phyloP scores from a whole-genome alignment of 2,329 filamentous ascomycete genomes.

The Tolypocladium ovalisporum region DNA sequence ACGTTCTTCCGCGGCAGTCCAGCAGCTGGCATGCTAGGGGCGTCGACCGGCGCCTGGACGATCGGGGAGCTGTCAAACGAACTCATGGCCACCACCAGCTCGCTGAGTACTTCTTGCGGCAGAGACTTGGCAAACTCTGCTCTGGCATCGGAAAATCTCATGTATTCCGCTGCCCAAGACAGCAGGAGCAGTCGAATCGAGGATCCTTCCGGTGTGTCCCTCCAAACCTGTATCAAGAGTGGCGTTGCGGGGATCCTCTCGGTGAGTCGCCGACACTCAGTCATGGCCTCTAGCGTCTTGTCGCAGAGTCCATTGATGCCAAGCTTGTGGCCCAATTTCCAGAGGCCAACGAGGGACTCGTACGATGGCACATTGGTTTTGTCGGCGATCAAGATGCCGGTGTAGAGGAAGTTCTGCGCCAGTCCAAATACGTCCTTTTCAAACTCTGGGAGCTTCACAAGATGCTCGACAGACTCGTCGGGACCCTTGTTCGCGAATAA shows the following conservation, averaged over 20 bases:
- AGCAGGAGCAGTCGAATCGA: slow-evolving; percentile 47
- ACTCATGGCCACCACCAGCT: slow-evolving; percentile 52
- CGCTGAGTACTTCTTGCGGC: slow-evolving; percentile 50
- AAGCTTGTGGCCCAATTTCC: slow-evolving; percentile 44
- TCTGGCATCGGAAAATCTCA: slow-evolving; percentile 43
- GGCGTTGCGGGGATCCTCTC: slow-evolving; percentile 46
- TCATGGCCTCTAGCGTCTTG: slow-evolving; percentile 45
- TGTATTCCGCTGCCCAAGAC: slow-evolving; percentile 53
- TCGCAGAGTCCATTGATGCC: slow-evolving; percentile 45
- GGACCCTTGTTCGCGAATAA: slow-evolving; percentile 27
- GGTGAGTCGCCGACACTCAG: slow-evolving; percentile 40
- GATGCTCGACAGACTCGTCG: slow-evolving; percentile 33
- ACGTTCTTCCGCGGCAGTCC: slow-evolving; percentile 31
- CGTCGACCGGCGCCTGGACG: slow-evolving; percentile 14
- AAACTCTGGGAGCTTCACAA: slow-evolving; percentile 38
- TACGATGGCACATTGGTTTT: slow-evolving; percentile 35
- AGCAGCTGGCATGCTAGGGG: slow-evolving; percentile 7
- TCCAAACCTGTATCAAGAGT: slow-evolving; percentile 50
- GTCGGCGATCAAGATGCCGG: slow-evolving; percentile 32
- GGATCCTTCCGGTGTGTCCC: slow-evolving; percentile 49
- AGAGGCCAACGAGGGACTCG: slow-evolving; percentile 42
- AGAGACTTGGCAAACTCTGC: slow-evolving; percentile 49
- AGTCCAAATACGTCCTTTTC: slow-evolving; percentile 41
- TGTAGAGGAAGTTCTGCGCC: slow-evolving; percentile 44
- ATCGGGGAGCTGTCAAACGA: slow-evolving; percentile 32